A percentile compares a stretch with the other conserved stretches of the same genome.
Evolutionary conservation across 345 rosid species (phyloP).

Genomic region (Gossypium longicalyx): DNA sequence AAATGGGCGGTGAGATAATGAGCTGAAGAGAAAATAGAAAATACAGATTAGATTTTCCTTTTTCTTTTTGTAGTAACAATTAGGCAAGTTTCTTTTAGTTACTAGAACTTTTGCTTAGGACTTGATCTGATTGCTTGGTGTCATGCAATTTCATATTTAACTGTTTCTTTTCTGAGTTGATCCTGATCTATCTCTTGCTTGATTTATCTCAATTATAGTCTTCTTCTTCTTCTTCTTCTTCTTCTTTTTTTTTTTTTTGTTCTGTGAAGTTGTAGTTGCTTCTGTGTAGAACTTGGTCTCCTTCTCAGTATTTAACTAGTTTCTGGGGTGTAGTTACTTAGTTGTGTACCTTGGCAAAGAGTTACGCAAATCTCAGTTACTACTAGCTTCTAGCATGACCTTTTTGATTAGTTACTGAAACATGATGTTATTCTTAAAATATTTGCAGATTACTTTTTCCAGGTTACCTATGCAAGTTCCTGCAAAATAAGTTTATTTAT

Average conservation of each 20-base stretch:
- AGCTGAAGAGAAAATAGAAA: neutral
- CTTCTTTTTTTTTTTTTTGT: neutral
- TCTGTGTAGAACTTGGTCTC: slow-evolving; percentile 2
- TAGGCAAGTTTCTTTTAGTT: neutral
- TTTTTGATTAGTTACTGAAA: neutral
- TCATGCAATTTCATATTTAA: neutral
- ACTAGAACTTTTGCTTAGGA: slow-evolving; percentile 3
- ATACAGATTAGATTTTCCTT: neutral
- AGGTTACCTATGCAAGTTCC: neutral
- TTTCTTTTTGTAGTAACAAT: neutral
- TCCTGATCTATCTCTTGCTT: slow-evolving; percentile 17
- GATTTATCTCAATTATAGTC: neutral
- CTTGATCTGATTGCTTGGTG: slow-evolving; percentile 23
- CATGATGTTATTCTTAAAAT: neutral
- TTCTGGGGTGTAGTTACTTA: neutral
- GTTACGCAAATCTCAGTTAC: neutral
- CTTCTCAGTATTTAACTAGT: neutral
- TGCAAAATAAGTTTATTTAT: neutral
- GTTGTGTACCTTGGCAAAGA: neutral
- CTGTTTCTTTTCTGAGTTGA: slow-evolving; percentile 9
- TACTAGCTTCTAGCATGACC: neutral
- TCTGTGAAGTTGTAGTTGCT: neutral
- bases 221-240: too few relatives aligned
- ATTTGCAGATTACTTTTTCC: neutral
- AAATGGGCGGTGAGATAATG: neutral